phyloP scores from a whole-genome alignment of 2,329 filamentous ascomycete species.

The Talaromyces sp. region DNA sequence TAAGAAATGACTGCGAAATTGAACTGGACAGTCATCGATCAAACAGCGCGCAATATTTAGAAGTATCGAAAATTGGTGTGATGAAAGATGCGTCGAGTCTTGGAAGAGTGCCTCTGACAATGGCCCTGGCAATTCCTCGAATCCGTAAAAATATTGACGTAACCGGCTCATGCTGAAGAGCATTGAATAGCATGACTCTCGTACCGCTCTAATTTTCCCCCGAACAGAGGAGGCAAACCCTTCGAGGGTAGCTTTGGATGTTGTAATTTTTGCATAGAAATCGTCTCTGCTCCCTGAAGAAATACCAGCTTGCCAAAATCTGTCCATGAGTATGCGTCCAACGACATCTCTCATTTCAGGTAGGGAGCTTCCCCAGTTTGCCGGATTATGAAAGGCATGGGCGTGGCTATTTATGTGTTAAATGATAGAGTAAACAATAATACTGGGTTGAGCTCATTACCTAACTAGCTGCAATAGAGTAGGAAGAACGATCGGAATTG shows the following conservation, averaged over 20 bases:
- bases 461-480: slow-evolving; percentile 79
- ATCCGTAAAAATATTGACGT: slow-evolving; percentile 85
- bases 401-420: slow-evolving; percentile 59
- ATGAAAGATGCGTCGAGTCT: slow-evolving; percentile 76
- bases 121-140: slow-evolving; percentile 74
- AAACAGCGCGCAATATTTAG: slow-evolving; percentile 83
- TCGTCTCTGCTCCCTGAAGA: slow-evolving; percentile 94
- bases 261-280: slow-evolving; percentile 86
- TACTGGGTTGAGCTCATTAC: slow-evolving; percentile 32
- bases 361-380: slow-evolving; percentile 76
- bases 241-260: slow-evolving; percentile 84
- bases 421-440: not conserved
- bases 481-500: slow-evolving; percentile 77
- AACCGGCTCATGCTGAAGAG: slow-evolving; percentile 89
- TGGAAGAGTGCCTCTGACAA: slow-evolving; percentile 79
- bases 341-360: slow-evolving; percentile 73
- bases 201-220: slow-evolving; percentile 79
- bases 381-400: slow-evolving; percentile 82
- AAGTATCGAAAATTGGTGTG: slow-evolving; percentile 91
- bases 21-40: slow-evolving; percentile 85
- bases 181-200: slow-evolving; percentile 91
- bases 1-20: slow-evolving; percentile 72
- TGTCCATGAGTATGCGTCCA: slow-evolving; percentile 78
- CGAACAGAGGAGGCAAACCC: slow-evolving; percentile 91
- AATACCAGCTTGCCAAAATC: slow-evolving; percentile 98